A percentile compares a stretch with the other conserved stretches of the same genome.
These are phyloP conservation scores for Chlorella variabilis DNA, from an alignment of 163 green algal species.

Conservation along the genomic window DNA sequence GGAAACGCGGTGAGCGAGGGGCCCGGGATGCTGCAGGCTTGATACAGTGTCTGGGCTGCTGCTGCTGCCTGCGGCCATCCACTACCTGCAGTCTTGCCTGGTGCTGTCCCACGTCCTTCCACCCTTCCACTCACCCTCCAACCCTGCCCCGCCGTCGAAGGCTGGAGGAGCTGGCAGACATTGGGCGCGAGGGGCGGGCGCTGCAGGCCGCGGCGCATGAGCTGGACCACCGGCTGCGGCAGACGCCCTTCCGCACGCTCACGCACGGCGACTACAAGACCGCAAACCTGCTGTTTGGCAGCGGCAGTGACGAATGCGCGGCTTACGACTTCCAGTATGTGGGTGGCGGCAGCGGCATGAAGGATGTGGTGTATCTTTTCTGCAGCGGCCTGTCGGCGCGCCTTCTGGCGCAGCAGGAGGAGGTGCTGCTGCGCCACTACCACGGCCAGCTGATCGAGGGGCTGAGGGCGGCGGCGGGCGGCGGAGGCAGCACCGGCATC, in stretches of 20 bases:
- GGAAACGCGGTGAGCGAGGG: conserved; percentile 36
- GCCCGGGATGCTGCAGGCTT: too few species aligned
- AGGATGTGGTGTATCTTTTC: conserved; percentile 63
- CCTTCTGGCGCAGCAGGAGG: conserved; percentile 37
- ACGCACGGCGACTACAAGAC: conserved; percentile 59
- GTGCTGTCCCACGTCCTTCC: neutral
- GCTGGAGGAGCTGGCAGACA: conserved; percentile 20
- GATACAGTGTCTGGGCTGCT: too few species aligned
- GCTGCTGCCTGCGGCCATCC: neutral
- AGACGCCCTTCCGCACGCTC: conserved; percentile 41
- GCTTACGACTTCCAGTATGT: conserved; percentile 62
- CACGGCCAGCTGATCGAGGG: conserved; percentile 35
- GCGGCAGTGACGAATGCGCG: conserved; percentile 21
- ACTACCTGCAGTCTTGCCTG: neutral
- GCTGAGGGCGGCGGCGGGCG: conserved; percentile 16
- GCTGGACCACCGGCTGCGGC: conserved; percentile 24
- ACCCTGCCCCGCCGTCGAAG: too few species aligned
- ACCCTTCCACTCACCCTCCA: too few species aligned
- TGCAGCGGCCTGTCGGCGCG: conserved; percentile 33
- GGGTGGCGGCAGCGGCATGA: conserved; percentile 50
- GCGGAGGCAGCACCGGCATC: neutral
- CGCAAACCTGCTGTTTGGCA: conserved; percentile 53
- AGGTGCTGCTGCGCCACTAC: conserved; percentile 56
- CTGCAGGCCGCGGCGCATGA: conserved; percentile 26
- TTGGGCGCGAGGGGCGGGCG: conserved; percentile 27